phyloP scores from a whole-genome alignment of 2,329 filamentous ascomycete genomes.

The Botryotinia globosa region DNA sequence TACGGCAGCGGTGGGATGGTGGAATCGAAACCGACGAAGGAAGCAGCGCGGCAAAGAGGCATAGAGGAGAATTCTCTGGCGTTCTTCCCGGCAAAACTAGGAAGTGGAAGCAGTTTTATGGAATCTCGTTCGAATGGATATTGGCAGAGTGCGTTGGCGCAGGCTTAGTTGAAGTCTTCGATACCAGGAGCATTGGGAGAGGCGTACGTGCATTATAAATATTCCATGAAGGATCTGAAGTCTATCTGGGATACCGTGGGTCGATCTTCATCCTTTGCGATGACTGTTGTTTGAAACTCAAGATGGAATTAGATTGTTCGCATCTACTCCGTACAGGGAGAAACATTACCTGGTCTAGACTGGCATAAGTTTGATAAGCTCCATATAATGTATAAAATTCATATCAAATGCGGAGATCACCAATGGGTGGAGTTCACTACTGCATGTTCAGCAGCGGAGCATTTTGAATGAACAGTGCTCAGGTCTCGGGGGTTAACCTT shows the following conservation, averaged over 20 bases:
- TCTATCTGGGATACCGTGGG: neutral
- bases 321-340: constrained; percentile 7
- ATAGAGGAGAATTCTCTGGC: constrained; percentile 55
- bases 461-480: constrained; percentile 19
- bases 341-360: constrained; percentile 2
- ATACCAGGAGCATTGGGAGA: constrained; percentile 69
- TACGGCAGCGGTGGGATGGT: constrained; percentile 70
- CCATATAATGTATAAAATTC: constrained; percentile 15
- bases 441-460: constrained; percentile 14
- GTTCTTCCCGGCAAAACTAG: constrained; percentile 59
- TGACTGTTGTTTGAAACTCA: neutral
- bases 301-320: neutral
- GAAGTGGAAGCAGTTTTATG: constrained; percentile 70
- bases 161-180: constrained; percentile 70
- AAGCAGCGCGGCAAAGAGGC: constrained; percentile 48
- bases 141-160: constrained; percentile 68
- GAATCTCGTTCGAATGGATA: constrained; percentile 68
- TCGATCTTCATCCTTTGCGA: neutral
- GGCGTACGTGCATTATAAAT: constrained; percentile 50
- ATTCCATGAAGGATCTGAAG: neutral
- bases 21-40: constrained; percentile 51
- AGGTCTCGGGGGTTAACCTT: constrained; percentile 3
- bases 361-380: constrained; percentile 3
- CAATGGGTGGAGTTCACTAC: constrained; percentile 12
- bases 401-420: constrained; percentile 14